Evolutionary conservation across 2,329 filamentous ascomycete species (phyloP), one percentile per base, ranked within the genome.

Genomic region (Alternaria sp.): DNA sequence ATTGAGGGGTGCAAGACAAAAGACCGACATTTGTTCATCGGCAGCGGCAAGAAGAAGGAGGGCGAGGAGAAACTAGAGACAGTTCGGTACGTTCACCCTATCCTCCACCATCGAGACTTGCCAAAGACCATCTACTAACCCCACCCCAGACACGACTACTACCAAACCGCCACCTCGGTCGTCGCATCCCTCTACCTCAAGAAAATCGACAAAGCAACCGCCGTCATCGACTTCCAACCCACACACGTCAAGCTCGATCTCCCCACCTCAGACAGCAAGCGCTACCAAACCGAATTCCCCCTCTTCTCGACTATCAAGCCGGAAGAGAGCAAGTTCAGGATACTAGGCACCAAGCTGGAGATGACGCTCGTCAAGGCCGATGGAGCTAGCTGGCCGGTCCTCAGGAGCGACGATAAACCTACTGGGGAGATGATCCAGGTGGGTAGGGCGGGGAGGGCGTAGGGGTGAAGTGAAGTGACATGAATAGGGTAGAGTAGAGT

Each of bases 151-250:
- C 89, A 91, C 77, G 96, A 99, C 81, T 99, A 95, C 82, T 99
- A 99, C 82, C 96, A 99, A 81, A 98, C 96, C 1, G 85, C 91
- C 3, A 87, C 88, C 12, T 89, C 89, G 13, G 92, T 98, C 61
- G 97, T 96, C 69, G 94, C 92, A 3, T 96, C 92, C 9, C 91
- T 97, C 71, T 99, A 97, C 83, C 86, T 98, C 58, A 99, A 98
- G 85, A 98, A 98, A 84, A 97, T 99, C 74, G 89, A 94, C 82
- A 96, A 95, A 81, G 87, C 90, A 23, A 87, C 83, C 25, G 91
- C 93, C 55, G 90, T 87, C 69, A 86, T 98, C 49, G 84, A 86
- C 23, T 95, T 98, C 78, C 75, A 86, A 3, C 84, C 81, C 10
- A 82, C 86, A 51, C 83, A 87, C 50, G 81, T 98, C 54, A 85